A percentile compares a stretch with the other conserved stretches of the same genome.
These are phyloP conservation scores for Aspergillus thermomutatus DNA, from an alignment of 2,329 filamentous ascomycete genomes.

Conservation along the genomic window DNA sequence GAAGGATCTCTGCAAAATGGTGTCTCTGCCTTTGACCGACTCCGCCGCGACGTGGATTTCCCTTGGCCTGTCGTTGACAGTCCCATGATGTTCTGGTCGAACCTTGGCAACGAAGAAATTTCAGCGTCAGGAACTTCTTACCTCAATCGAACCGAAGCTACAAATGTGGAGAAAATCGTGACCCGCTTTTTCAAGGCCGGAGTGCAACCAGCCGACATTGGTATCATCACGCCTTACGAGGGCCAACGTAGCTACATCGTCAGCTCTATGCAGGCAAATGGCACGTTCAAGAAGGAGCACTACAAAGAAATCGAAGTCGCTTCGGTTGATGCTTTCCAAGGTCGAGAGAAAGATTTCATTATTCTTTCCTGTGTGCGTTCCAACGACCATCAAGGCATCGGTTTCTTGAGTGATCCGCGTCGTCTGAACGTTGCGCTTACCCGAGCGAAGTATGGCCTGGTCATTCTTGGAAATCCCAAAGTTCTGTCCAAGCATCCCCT, in stretches of 20 bases:
- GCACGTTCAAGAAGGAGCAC: conserved; percentile 95
- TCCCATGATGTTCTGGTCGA: conserved; percentile 99
- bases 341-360: conserved; percentile 98
- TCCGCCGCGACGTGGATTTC: conserved; percentile 93
- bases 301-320: conserved; percentile 99
- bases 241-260: conserved; percentile 98
- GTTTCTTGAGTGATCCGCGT: conserved; percentile 95
- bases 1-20: conserved; percentile 96
- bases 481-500: conserved; percentile 96
- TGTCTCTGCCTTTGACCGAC: conserved; percentile 81
- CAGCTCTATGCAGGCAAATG: conserved; percentile 97
- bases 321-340: conserved; percentile 97
- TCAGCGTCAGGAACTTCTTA: conserved; percentile 97
- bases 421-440: conserved; percentile 97
- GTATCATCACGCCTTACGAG: conserved; percentile 98
- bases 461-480: conserved; percentile 96
- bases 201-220: conserved; percentile 88
- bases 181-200: conserved; percentile 98
- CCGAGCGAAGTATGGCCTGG: conserved; percentile 92
- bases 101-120: conserved; percentile 95
- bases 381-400: conserved; percentile 98
- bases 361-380: conserved; percentile 96
- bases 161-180: conserved; percentile 97
- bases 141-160: conserved; percentile 93
- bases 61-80: conserved; percentile 92